Evolutionary conservation across 1,284 basidiomycete genomes (phyloP).

Genomic region (Termitomyces sp.): DNA sequence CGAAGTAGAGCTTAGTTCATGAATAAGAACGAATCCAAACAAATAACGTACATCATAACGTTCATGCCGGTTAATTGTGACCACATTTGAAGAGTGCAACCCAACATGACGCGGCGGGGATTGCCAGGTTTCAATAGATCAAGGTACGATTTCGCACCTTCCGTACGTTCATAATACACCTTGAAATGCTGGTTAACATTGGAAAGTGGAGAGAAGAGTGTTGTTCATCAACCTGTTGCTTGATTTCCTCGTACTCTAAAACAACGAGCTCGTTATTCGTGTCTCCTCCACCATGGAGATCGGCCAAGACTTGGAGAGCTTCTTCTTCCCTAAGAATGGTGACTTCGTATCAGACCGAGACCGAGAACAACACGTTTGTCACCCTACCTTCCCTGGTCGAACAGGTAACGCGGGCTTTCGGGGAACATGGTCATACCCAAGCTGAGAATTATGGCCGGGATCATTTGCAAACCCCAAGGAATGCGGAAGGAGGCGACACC

Average conservation of each 20-base stretch:
- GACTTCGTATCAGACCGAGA: neutral
- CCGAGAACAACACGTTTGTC: neutral
- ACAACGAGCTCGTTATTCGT: conserved; percentile 59
- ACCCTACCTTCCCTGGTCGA: conserved; percentile 51
- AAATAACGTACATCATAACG: conserved; percentile 58
- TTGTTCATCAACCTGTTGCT: conserved; percentile 43
- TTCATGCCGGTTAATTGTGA: conserved; percentile 60
- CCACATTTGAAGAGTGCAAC: conserved; percentile 60
- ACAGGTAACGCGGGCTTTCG: conserved; percentile 63
- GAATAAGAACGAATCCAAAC: neutral
- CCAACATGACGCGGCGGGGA: conserved; percentile 54
- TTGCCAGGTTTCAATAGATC: conserved; percentile 62
- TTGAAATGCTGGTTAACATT: conserved; percentile 22
- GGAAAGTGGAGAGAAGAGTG: neutral
- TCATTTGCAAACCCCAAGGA: conserved; percentile 75
- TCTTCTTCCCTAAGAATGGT: conserved; percentile 47
- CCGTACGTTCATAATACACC: conserved; percentile 50
- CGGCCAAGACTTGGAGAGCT: conserved; percentile 72
- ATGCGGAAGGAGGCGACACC: conserved; percentile 71
- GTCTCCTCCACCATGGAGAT: conserved; percentile 75
- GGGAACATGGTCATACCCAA: conserved; percentile 68
- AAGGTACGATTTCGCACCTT: conserved; percentile 67
- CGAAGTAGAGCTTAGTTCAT: neutral
- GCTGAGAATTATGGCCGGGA: conserved; percentile 65
- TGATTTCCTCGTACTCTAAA: conserved; percentile 79